Base-by-base conservation (phyloP, 106 monocot genomes). In the Apostasia shenzhenica region DNA sequence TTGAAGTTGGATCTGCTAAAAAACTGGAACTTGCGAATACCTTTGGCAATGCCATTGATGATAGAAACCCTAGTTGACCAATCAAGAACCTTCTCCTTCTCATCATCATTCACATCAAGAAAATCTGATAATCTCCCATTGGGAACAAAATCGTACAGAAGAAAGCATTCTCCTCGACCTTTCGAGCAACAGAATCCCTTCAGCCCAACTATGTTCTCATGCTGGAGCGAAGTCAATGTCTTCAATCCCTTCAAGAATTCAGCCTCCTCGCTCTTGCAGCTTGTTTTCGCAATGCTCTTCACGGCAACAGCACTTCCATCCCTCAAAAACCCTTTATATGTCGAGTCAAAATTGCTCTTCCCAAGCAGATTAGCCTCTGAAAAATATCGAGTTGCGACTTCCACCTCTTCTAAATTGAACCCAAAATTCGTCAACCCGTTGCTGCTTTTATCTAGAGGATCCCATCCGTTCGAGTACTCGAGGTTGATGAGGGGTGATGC, bases 41-140 rank as follows among this genome's bases (percentile, higher is more conserved):
- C 93, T 89, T 84, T 80, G 56, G 89, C 93, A 53, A 93, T 82
- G 63, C 86, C 93, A 67, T 80, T 86, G 89, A 89, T 82, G 75
- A 93, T 86, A 2, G 84, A 76, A 73, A 93, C 84, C 62, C 93
- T 81, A 11, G 75, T 74, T 6, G 86, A 44, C 93, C 93, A 93
- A 55, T 84, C 86, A 2, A 89, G 79, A 73, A 78, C 53, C 57
- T 47, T 71, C 11, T 46, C 70, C 52, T 56, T 72, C 45, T 71
- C 74, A 57, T 81, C 73, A 3, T 59, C 70, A 60, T 83, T 79
- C 26, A 67, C 39, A 74, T 93, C 93, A 14, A 93, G 55, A 78
- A 82, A 93, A 38, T 74, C 76, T 2, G 75, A 77, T 77, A 93
- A 71, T 69, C 70, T 80, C 13, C 93, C 89, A 66, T 93, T 89